Base-by-base conservation (phyloP, 2,329 filamentous ascomycete genomes). In the Pseudopithomyces maydicus region DNA sequence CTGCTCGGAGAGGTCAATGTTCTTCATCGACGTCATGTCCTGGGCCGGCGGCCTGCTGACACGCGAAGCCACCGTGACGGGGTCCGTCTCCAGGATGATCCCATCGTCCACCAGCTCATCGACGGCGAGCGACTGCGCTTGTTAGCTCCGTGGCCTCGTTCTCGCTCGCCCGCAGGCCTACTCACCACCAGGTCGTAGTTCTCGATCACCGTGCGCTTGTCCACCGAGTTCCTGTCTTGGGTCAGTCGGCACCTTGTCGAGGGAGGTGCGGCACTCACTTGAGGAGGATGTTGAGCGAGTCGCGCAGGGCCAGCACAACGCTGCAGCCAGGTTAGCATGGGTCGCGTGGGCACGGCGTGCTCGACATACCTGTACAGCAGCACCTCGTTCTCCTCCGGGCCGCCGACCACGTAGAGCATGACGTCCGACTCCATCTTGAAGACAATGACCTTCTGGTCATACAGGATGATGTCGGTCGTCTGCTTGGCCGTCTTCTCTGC, bases 361-460 rank as follows among this genome's bases (percentile, higher is more conserved):
- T 35, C 19, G 33, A 15, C 11, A 1, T 68, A 74, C 73, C 78
- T 97, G 82, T 97, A 98, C 51, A 99, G 84, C 76, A 99, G 82
- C 54, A 99, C 90, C 81, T 99, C 95, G 78, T 98, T 99, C 84
- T 99, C 95, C 52, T 97, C 92, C 52, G 91, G 85, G 33, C 72
- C 88, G 64, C 94, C 94, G 11, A 99, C 91, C 23, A 98, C 90
- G 76, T 98, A 98, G 44, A 91, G 86, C 90, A 97, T 97, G 55
- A 98, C 90, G 77, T 99, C 95, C 68, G 91, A 92, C 82, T 99
- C 95, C 81, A 90, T 90, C 87, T 99, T 99, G 84, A 97, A 99
- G 51, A 98, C 89, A 54, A 98, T 92, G 59, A 99, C 90, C 70
- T 92, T 88, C 80, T 96, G 96, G 80, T 99, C 95, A 80, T 97